Evolutionary conservation across 371 early-diverging fungal species (phyloP).

Genomic region (Apophysomyces sp.): DNA sequence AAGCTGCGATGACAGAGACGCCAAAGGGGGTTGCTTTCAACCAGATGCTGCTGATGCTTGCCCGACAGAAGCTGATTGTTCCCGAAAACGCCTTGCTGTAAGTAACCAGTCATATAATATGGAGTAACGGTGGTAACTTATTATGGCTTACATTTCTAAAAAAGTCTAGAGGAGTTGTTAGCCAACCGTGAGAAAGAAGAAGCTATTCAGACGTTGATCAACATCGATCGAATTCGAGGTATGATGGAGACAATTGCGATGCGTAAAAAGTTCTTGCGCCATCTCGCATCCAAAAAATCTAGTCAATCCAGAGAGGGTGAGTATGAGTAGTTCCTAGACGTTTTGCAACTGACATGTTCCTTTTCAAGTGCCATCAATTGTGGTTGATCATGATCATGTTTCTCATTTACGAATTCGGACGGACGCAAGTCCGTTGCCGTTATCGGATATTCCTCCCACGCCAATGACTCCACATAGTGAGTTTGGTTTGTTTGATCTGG

Average conservation of each 20-base stretch:
- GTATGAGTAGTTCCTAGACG: no score
- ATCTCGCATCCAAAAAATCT: slow-evolving; percentile 27
- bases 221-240: slow-evolving; percentile 48
- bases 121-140: not conserved
- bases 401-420: not conserved
- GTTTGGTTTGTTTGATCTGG: not conserved
- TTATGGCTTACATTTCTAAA: not conserved
- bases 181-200: slow-evolving; percentile 45
- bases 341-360: not conserved
- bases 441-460: not conserved
- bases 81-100: slow-evolving; percentile 52
- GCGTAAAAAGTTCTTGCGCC: slow-evolving; percentile 42
- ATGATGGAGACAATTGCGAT: slow-evolving; percentile 45
- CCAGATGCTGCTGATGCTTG: slow-evolving; percentile 58
- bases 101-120: slow-evolving; percentile 8
- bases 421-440: not conserved
- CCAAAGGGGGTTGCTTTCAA: slow-evolving; percentile 58
- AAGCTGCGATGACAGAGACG: slow-evolving; percentile 34
- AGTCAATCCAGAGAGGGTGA: not conserved
- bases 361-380: slow-evolving; percentile 30
- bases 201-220: slow-evolving; percentile 39
- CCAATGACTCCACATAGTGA: not conserved
- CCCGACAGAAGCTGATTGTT: slow-evolving; percentile 59
- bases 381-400: slow-evolving; percentile 19
- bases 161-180: slow-evolving; percentile 43